Evolutionary conservation across 305 asterid genomes (phyloP).

Genomic region (Euphrasia arctica): DNA sequence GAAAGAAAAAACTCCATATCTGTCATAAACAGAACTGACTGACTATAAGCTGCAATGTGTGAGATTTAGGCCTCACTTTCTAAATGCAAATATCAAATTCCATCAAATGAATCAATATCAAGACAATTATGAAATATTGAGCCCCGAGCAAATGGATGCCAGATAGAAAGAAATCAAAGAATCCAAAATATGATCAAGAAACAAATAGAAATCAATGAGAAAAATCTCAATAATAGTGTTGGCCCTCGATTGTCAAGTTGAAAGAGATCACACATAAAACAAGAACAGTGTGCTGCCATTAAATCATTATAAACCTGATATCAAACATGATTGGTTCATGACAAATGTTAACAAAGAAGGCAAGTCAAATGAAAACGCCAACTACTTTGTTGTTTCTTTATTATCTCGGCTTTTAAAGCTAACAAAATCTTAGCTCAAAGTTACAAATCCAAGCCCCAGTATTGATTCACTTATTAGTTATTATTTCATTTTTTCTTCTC

Average conservation of each 20-base stretch:
- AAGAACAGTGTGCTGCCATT: background rate
- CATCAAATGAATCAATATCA: no score
- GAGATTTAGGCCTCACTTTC: no score
- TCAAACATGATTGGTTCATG: no score
- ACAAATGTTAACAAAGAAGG: no score
- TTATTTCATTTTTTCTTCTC: background rate
- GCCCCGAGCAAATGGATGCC: background rate
- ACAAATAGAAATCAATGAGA: background rate
- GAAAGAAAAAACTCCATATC: background rate
- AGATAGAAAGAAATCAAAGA: background rate
- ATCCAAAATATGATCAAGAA: background rate
- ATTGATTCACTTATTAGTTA: background rate
- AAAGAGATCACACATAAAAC: background rate
- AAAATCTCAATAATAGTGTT: constrained; percentile 1
- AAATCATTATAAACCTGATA: no score
- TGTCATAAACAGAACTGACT: background rate
- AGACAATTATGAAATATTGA: no score
- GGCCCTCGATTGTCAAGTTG: background rate
- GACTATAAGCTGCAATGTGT: no score
- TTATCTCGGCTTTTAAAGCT: no score
- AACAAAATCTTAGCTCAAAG: background rate
- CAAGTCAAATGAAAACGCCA: no score
- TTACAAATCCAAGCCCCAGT: background rate
- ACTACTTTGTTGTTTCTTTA: no score
- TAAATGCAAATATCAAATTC: no score